These are phyloP conservation scores for Anacardium occidentale DNA, from an alignment of 345 rosid species.

Conservation along the genomic window DNA sequence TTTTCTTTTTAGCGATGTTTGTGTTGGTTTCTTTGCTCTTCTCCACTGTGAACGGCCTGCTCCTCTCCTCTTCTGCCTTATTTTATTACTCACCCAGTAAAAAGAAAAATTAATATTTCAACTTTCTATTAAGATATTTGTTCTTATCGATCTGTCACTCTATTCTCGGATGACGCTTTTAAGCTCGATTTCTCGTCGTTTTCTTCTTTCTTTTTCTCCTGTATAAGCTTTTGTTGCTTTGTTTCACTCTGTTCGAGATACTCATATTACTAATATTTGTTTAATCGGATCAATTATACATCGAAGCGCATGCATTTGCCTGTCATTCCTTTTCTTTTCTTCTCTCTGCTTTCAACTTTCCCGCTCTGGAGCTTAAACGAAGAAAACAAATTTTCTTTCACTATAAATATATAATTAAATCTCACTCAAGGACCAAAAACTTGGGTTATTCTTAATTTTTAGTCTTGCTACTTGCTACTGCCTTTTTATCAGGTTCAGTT, in stretches of 20 bases:
- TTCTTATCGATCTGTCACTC: slow-evolving; percentile 26
- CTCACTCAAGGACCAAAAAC: background rate
- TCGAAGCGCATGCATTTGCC: slow-evolving; percentile 18
- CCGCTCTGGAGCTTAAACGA: slow-evolving; percentile 48
- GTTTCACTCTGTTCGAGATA: slow-evolving; percentile 29
- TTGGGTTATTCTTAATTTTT: background rate
- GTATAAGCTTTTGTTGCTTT: slow-evolving; percentile 33
- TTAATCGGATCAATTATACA: background rate
- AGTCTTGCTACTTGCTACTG: background rate
- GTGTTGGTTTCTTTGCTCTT: background rate
- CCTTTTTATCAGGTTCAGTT: background rate
- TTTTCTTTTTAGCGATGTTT: background rate
- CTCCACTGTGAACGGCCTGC: background rate
- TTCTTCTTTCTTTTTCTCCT: slow-evolving; percentile 30
- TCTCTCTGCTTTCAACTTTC: slow-evolving; percentile 63
- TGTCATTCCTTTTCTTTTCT: slow-evolving; percentile 34
- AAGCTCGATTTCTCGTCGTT: slow-evolving; percentile 48
- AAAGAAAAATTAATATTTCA: background rate
- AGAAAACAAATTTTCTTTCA: background rate
- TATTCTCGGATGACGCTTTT: slow-evolving; percentile 34
- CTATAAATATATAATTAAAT: background rate
- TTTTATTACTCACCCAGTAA: background rate
- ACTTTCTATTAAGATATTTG: background rate
- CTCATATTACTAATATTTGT: background rate
- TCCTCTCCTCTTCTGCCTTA: background rate